Evolutionary conservation across 305 asterid species (phyloP).

Genomic region (Solanum hybrid): DNA sequence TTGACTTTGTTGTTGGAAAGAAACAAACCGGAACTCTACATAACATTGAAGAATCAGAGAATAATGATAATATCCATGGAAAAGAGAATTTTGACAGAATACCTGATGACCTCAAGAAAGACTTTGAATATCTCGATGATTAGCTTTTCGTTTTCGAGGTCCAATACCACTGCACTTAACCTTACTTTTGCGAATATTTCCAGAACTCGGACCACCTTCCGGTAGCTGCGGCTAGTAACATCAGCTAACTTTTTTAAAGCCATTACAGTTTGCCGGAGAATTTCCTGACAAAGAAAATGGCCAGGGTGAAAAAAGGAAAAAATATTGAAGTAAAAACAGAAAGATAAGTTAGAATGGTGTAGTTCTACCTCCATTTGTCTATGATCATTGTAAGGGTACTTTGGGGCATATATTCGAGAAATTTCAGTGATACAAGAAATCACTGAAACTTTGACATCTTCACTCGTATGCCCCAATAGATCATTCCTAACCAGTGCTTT

Average conservation of each 20-base stretch:
- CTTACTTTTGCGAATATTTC: slow-evolving; percentile 42
- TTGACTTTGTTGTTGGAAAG: no score
- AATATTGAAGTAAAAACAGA: not conserved
- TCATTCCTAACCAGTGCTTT: slow-evolving; percentile 32
- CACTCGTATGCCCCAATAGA: slow-evolving; percentile 29
- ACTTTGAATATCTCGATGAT: slow-evolving; percentile 37
- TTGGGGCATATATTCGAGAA: slow-evolving; percentile 49
- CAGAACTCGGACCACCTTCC: slow-evolving; percentile 30
- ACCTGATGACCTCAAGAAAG: slow-evolving; percentile 34
- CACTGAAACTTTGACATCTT: slow-evolving; percentile 41
- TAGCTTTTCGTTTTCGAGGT: slow-evolving; percentile 24
- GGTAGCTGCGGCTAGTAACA: slow-evolving; percentile 22
- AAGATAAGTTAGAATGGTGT: not conserved
- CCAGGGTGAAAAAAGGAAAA: not conserved
- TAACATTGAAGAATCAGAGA: not conserved
- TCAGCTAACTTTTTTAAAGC: slow-evolving; percentile 36
- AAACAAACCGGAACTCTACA: no score
- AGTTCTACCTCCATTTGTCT: slow-evolving; percentile 40
- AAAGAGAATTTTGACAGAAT: not conserved
- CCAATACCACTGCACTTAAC: slow-evolving; percentile 35
- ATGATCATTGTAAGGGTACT: slow-evolving; percentile 27
- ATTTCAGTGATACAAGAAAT: slow-evolving; percentile 55
- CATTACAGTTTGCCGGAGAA: slow-evolving; percentile 32
- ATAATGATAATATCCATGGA: not conserved
- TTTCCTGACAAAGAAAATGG: slow-evolving; percentile 21